Evolutionary conservation across 352 stramenopile species (phyloP), one percentile per base, ranked within the genome.

Genomic region (Phytophthora quininea): DNA sequence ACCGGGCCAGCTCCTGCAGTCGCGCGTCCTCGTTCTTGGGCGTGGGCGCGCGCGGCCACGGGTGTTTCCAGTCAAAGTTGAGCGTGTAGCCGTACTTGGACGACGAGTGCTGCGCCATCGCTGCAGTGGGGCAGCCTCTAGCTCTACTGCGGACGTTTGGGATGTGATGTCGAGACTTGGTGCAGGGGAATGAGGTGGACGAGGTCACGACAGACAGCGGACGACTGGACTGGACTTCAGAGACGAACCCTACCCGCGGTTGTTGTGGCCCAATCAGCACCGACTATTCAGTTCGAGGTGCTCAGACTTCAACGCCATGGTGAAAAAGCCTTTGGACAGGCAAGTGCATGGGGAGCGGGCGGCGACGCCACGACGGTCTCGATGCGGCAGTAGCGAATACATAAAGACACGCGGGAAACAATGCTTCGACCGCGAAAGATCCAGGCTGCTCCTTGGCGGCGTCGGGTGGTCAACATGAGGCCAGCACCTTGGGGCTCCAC

Each of bases 11-110:
- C 61, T 92, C 84, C 2, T 69, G 74, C 31, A 95, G 67, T 0
- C 87, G 87, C 31, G 71, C 84, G 1, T 92, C 82, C 61, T 95
- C 87, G 64, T 93, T 92, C 48, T 68, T 75, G 2, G 85, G 85
- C 49, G 87, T 77, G 0, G 87, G 87, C 14, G 84, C 83, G 47
- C 83, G 82, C 14, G 87, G 87, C 86, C 86, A 95, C 64, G 87
- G 87, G 67, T 95, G 87, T 64, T 90, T 90, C 87, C 84, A 93
- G 77, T 91, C 84, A 51, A 85, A 95, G 71, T 95, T 92, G 58
- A 95, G 79, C 57, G 73, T 35, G 69, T 95, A 95, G 46, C 85
- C 87, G 64, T 87, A 95, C 62, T 86, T 82, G 69, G 43, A 27
- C 43, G 7, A 5, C 43, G 14, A 24, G 14, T 27, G 42, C 43